A percentile compares a stretch with the other conserved stretches of the same genome.
phyloP scores from a whole-genome alignment of 768 basidiomycete species.

The Neoboletus subvelutipes region DNA sequence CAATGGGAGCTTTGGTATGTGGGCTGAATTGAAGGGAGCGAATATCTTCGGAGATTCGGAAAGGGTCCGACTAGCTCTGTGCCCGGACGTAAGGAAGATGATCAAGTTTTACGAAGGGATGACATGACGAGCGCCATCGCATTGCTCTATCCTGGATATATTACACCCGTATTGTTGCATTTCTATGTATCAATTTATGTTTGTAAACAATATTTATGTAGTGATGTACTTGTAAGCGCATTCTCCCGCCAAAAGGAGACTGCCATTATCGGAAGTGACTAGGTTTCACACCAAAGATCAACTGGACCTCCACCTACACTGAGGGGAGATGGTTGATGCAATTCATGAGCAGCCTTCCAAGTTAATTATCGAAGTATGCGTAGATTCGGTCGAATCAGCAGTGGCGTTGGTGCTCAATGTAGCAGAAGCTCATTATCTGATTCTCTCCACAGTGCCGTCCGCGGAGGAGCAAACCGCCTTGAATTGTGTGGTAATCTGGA shows the following conservation, averaged over 20 bases:
- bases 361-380: conserved; percentile 58
- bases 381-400: conserved; percentile 76
- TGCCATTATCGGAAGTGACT: conserved; percentile 8
- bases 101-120: conserved; percentile 59
- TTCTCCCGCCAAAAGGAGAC: not conserved
- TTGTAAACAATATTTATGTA: not conserved
- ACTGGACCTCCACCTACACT: not conserved
- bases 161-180: not conserved
- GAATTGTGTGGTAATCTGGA: conserved; percentile 72
- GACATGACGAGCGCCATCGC: conserved; percentile 11
- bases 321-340: conserved; percentile 5
- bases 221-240: not conserved
- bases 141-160: too few relatives aligned
- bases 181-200: not conserved
- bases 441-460: conserved; percentile 52
- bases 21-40: conserved; percentile 55
- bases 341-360: conserved; percentile 4
- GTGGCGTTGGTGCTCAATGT: conserved; percentile 45
- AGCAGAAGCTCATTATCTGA: not conserved
- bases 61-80: conserved; percentile 65
- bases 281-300: not conserved
- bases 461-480: conserved; percentile 72
- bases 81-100: conserved; percentile 59
- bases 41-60: conserved; percentile 58
- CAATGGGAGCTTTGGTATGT: conserved; percentile 43